Base-by-base conservation (phyloP, 2,329 filamentous ascomycete species). In the Diaporthe citrichinensis region DNA sequence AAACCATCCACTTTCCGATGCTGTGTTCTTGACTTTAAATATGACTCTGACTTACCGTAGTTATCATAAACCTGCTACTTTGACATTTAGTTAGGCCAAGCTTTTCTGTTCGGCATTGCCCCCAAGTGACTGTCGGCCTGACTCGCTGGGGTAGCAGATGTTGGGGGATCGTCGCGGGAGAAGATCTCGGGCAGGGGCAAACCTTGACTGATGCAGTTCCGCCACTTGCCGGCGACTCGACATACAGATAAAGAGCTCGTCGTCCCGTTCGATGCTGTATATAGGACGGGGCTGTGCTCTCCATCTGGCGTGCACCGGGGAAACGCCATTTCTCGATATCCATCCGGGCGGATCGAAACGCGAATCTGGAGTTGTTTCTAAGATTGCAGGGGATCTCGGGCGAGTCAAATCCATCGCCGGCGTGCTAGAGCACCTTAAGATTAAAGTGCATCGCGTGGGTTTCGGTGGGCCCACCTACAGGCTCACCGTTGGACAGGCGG, bases 301-400 rank as follows among this genome's bases (percentile, higher is more conserved):
- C 17, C 23, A 25, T 53, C 31, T 20, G 31, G 65, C 31, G 5
- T 41, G 23, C 10, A 23, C 46, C 65, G 46, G 46, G 31, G 17
- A 39, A 15, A 39, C 23, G 46, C 46, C 65, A 41, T 39, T 68
- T 51, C 14, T 17, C 44, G 31, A 68, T 34, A 53, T 53, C 62
- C 62, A 25, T 39, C 46, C 31, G 31, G 46, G 31, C 44, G 62
- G 62, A 53, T 68, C 31, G n/a, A 51, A 53, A 31, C 62, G 23
- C n/a, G 1, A 14, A 28, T 9, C 17, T 34, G 46, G 46, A 46
- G 8, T 12, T 65, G 31, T 34, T 39, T 73, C 41, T 44, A 55
- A 73, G 46, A 73, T 65, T 73, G 20, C 71, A 73, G 46, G 59
- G 71, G 46, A 36, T 44, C 34, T 34, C 36, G 25, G 46, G 49